Percentiles rank a stretch among this genome's conserved stretches.
Conservation (phyloP, 1,284 basidiomycete genomes). For the Irpex sp. region DNA sequence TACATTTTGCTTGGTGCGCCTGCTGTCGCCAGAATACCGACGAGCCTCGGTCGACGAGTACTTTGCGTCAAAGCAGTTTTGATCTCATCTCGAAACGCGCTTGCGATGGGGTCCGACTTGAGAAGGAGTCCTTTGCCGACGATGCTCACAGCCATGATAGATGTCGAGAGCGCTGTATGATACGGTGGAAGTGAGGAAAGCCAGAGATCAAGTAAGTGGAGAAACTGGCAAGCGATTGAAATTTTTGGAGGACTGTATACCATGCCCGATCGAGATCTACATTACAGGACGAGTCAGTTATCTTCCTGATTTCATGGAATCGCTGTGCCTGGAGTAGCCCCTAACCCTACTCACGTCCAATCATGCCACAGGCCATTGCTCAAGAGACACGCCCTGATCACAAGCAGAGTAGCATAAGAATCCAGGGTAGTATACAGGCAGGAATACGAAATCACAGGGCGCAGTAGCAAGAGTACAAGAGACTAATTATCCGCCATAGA, state of each 20-base stretch:
- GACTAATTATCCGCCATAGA: background rate
- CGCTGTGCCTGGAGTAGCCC: background rate
- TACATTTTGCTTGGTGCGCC: slow-evolving; percentile 88
- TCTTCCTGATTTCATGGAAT: too few species aligned
- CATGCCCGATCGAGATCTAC: background rate
- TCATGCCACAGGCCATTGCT: background rate
- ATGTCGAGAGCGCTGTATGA: background rate
- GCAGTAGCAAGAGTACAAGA: background rate
- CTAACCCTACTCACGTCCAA: background rate
- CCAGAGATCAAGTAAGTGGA: background rate
- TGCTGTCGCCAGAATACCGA: slow-evolving; percentile 90
- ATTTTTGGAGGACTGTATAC: background rate
- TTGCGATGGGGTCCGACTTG: slow-evolving; percentile 71
- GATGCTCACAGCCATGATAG: slow-evolving; percentile 11
- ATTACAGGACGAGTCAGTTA: background rate
- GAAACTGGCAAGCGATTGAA: background rate
- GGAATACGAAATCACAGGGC: background rate
- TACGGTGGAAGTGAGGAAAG: background rate
- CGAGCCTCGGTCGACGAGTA: slow-evolving; percentile 65
- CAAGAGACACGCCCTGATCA: background rate
- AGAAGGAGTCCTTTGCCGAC: slow-evolving; percentile 68
- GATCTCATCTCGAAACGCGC: slow-evolving; percentile 67
- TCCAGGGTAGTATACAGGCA: background rate
- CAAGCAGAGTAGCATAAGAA: background rate
- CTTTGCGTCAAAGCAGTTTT: slow-evolving; percentile 40